A percentile compares a stretch with the other conserved stretches of the same genome.
phyloP scores from a whole-genome alignment of 2,329 filamentous ascomycete species.

The Fusarium luffae region DNA sequence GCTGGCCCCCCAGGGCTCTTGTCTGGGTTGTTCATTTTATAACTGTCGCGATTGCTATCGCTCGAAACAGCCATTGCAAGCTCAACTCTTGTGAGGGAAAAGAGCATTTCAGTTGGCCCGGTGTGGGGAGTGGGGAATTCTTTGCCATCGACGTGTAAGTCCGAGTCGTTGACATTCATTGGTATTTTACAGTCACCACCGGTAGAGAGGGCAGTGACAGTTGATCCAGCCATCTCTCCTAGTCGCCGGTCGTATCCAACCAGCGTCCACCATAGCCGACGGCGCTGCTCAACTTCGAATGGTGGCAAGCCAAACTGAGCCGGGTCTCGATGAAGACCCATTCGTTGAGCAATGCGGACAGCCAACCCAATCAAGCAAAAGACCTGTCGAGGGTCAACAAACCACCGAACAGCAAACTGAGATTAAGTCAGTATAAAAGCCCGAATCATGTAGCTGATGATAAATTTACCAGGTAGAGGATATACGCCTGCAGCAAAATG shows the following conservation, averaged over 20 bases:
- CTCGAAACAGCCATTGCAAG: constrained; percentile 65
- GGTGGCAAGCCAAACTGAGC: constrained; percentile 61
- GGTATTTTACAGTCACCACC: constrained; percentile 66
- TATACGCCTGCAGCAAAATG: constrained; percentile 73
- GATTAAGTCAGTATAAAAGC: neutral
- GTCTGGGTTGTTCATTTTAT: constrained; percentile 46
- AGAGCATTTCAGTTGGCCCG: constrained; percentile 70
- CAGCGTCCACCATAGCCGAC: constrained; percentile 79
- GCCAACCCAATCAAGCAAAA: constrained; percentile 69
- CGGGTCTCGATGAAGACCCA: constrained; percentile 75
- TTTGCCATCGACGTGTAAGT: constrained; percentile 67
- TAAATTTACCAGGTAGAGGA: constrained; percentile 71
- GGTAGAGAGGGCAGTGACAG: constrained; percentile 66
- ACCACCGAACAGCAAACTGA: constrained; percentile 62
- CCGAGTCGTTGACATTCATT: constrained; percentile 71
- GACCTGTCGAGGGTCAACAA: constrained; percentile 65
- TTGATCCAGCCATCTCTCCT: constrained; percentile 71
- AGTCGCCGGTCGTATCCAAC: constrained; percentile 75
- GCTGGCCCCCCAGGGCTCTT: constrained; percentile 41
- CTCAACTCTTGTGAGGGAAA: constrained; percentile 67
- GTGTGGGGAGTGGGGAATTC: constrained; percentile 60
- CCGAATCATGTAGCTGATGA: neutral
- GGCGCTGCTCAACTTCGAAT: constrained; percentile 76
- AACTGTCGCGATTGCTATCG: constrained; percentile 55
- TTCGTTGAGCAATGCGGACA: constrained; percentile 73